These are phyloP conservation scores for Cercophora sp. DNA, from an alignment of 495 filamentous ascomycete species.

Conservation along the genomic window DNA sequence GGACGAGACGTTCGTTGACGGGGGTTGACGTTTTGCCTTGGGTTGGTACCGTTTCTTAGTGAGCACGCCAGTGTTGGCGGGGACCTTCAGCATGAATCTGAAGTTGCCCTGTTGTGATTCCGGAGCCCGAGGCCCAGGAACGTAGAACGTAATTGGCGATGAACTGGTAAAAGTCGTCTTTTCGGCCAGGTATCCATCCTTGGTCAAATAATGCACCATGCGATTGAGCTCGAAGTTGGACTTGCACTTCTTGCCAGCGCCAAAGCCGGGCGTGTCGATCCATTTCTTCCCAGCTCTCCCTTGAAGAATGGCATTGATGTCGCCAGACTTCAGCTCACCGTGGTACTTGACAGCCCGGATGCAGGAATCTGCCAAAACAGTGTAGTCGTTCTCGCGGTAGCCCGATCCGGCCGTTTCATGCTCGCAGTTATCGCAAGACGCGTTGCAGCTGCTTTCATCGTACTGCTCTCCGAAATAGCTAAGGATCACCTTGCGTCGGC, in stretches of 20 bases:
- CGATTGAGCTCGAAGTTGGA: slow-evolving; percentile 47
- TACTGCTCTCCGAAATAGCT: slow-evolving; percentile 90
- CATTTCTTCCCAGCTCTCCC: slow-evolving; percentile 40
- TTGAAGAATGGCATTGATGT: slow-evolving; percentile 48
- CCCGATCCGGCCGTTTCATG: slow-evolving; percentile 41
- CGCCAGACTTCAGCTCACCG: slow-evolving; percentile 47
- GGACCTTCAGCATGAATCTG: too few species aligned
- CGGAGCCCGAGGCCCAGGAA: too few species aligned
- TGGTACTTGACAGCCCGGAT: slow-evolving; percentile 57
- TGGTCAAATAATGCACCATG: slow-evolving; percentile 42
- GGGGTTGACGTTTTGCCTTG: slow-evolving; percentile 55
- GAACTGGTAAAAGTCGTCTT: slow-evolving; percentile 31
- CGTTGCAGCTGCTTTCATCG: slow-evolving; percentile 61
- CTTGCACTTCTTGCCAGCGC: slow-evolving; percentile 37
- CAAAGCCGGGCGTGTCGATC: slow-evolving; percentile 27
- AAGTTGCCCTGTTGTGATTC: too few species aligned
- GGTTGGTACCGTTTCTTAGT: slow-evolving; percentile 23
- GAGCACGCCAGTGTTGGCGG: too few species aligned
- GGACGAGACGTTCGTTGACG: slow-evolving; percentile 85
- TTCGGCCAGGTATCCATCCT: slow-evolving; percentile 45
- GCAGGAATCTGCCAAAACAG: too few species aligned
- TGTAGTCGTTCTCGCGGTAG: too few species aligned
- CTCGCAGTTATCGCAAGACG: slow-evolving; percentile 82
- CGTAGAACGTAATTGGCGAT: too few species aligned
- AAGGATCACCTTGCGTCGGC: slow-evolving; percentile 81